phyloP scores from a whole-genome alignment of 257 asterid genomes.

The Nicotiana benthamiana region DNA sequence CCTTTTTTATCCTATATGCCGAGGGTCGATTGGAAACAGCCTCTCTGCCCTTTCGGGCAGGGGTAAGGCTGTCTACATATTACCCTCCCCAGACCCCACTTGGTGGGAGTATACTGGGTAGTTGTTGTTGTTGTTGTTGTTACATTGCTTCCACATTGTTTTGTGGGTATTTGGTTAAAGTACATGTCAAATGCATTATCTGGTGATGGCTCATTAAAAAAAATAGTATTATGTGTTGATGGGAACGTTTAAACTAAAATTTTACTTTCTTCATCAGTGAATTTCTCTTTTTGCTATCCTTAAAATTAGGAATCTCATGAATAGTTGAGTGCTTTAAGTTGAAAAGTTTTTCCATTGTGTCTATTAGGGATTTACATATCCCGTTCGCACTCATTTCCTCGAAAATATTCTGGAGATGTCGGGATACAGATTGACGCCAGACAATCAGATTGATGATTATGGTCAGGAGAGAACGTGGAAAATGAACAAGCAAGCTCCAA shows the following conservation, averaged over 20 bases:
- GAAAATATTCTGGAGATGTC: constrained; percentile 78
- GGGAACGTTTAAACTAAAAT: background rate
- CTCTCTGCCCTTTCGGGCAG: too few relatives aligned
- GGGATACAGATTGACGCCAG: constrained; percentile 72
- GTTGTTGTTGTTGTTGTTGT: too few relatives aligned
- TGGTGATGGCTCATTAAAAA: too few relatives aligned
- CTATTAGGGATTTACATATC: constrained; percentile 56
- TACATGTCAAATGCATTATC: background rate
- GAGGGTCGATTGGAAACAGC: too few relatives aligned
- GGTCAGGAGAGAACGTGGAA: constrained; percentile 80
- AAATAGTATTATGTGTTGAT: background rate
- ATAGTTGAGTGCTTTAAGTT: background rate
- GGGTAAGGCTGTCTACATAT: too few relatives aligned
- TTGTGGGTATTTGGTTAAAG: background rate
- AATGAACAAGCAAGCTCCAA: constrained; percentile 74
- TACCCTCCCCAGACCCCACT: too few relatives aligned
- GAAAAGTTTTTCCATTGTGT: background rate
- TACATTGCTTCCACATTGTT: background rate
- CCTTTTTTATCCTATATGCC: too few relatives aligned
- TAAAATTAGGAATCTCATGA: background rate
- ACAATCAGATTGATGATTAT: constrained; percentile 86
- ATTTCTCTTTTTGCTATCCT: background rate
- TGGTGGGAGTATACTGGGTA: too few relatives aligned
- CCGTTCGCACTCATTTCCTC: constrained; percentile 70
- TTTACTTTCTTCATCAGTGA: background rate